Evolutionary conservation across 2,329 filamentous ascomycete species (phyloP), one percentile per base, ranked within the genome.

Genomic region (Microdochium nivale): DNA sequence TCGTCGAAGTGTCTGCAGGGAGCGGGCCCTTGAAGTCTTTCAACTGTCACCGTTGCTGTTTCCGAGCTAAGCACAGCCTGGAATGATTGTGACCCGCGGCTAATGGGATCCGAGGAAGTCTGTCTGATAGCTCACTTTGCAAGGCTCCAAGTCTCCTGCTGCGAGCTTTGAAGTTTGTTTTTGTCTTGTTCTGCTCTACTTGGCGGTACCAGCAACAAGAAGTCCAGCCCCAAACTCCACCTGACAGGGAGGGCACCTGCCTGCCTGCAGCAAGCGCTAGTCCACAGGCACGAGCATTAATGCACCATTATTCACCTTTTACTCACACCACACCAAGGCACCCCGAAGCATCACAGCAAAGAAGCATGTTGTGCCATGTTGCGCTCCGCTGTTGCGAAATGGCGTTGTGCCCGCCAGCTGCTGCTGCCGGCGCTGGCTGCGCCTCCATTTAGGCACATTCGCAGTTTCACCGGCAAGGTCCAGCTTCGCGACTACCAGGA

Each of bases 401-500:
- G 40, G 40, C 40, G 40, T 3, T 21, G 14, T 44, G n/a, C 40
- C 40, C 40, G 13, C 5, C 13, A 44, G 40, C n/a, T 44, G 21
- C 13, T 44, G n/a, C 40, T 19, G 19, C 9, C 3, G 14, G 23
- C 3, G 3, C 16, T 13, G 21, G 40, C n/a, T 8, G 21, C n/a
- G 8, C n/a, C 23, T 19, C 13, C 5, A 23, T 24, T 7, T 13
- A 11, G 10, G 3, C 40, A 23, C 16, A 13, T 44, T 19, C 40
- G 40, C 40, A 21, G 19, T 19, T 44, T 44, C 40, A 44, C 40
- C 9, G 40, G 40, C 40, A 44, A 44, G 47, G 53, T 92, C 51
- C 77, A 77, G 52, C 81, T 95, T 43, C 86, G 90, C 58, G 76
- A 87, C 59, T 96, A 96, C 63, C 91, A 96, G 65, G 85, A 94